Percentiles rank a stretch among this genome's conserved stretches.
Evolutionary conservation across 306 rosid species (phyloP).

Genomic region (Vigna trinervia): DNA sequence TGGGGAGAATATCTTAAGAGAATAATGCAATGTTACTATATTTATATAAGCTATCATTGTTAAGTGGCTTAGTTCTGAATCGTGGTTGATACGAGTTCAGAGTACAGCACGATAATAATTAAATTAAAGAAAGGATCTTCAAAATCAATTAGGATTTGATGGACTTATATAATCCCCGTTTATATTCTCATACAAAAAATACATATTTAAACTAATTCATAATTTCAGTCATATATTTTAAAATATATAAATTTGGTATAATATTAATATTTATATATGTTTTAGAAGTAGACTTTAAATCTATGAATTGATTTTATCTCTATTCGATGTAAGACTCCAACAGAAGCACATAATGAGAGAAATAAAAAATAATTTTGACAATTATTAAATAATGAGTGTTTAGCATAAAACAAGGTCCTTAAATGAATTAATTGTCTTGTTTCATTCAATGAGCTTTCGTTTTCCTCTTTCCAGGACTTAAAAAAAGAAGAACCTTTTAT

Average conservation of each 20-base stretch:
- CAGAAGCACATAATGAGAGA: background rate
- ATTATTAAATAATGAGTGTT: slow-evolving; percentile 29
- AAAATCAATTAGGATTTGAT: background rate
- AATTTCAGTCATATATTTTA: too few relatives aligned
- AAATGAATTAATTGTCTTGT: slow-evolving; percentile 44
- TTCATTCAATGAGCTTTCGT: slow-evolving; percentile 23
- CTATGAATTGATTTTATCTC: too few relatives aligned
- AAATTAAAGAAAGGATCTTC: background rate
- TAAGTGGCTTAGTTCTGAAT: slow-evolving; percentile 14
- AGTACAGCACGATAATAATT: slow-evolving; percentile 8
- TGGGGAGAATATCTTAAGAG: slow-evolving; percentile 27
- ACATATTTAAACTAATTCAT: too few relatives aligned
- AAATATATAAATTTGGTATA: too few relatives aligned
- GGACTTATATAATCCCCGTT: background rate
- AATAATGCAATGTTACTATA: slow-evolving; percentile 4
- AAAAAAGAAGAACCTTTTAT: slow-evolving; percentile 12
- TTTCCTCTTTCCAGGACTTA: slow-evolving; percentile 25
- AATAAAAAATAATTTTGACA: background rate
- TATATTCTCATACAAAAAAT: background rate
- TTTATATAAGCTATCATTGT: slow-evolving; percentile 1
- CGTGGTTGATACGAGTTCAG: slow-evolving; percentile 25
- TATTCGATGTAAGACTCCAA: too few relatives aligned
- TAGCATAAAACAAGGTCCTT: slow-evolving; percentile 27
- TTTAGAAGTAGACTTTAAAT: too few relatives aligned
- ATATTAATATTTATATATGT: too few relatives aligned